phyloP scores from a whole-genome alignment of 805 yeast genomes.

The Pachysolen tannophilus region DNA sequence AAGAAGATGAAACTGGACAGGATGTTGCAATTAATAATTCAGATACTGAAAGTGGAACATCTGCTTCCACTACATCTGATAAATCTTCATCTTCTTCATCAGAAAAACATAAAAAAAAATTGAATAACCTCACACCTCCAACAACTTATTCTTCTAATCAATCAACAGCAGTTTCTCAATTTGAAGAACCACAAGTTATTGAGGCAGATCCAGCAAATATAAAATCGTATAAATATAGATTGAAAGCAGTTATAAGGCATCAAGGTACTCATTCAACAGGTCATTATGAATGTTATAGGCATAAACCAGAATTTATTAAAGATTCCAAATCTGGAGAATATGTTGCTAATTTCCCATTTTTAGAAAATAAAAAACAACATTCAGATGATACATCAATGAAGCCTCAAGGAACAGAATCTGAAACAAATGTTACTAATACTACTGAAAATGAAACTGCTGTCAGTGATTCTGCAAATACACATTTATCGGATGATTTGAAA shows the following conservation, averaged over 20 bases:
- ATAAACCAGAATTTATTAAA: constrained; percentile 57
- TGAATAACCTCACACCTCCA: too few species aligned
- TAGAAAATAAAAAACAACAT: background rate
- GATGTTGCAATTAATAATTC: constrained; percentile 12
- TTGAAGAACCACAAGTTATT: background rate
- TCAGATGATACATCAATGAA: too few species aligned
- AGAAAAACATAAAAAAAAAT: background rate
- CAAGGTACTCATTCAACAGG: constrained; percentile 85
- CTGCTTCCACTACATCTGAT: too few species aligned
- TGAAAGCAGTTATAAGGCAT: constrained; percentile 74
- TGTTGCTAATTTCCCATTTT: constrained; percentile 7
- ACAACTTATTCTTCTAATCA: background rate
- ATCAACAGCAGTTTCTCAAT: background rate
- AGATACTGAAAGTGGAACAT: constrained; percentile 9
- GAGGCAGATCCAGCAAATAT: background rate
- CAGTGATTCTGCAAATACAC: constrained; percentile 4
- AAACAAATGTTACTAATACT: background rate
- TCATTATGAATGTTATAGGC: constrained; percentile 83
- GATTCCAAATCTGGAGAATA: constrained; percentile 25
- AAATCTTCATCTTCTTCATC: background rate
- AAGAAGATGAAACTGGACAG: constrained; percentile 12
- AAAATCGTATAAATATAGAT: constrained; percentile 34
- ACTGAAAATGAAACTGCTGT: background rate
- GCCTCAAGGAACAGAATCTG: too few species aligned
- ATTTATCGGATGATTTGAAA: background rate